Evolutionary conservation across 805 yeast genomes (phyloP), one percentile per base, ranked within the genome.

Genomic region (Lipomyces oligophaga): DNA sequence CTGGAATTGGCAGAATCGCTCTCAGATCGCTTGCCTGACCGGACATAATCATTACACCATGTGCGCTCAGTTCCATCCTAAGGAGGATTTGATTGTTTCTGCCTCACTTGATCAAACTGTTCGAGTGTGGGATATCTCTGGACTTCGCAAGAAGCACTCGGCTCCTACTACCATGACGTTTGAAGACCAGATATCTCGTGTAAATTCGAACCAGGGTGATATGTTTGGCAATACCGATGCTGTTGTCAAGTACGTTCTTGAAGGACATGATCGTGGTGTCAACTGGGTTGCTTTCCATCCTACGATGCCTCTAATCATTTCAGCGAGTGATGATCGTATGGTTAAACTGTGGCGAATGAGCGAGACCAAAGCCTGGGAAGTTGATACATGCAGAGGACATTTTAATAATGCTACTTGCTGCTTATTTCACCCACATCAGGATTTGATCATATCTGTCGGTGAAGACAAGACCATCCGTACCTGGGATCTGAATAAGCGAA

Each of bases 1-100:
- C 57, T 93, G 99, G 99, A 94, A 93, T 71, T 93, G 98, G 98
- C 98, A 94, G 73, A 89, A 89, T 66, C 81, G 98, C 60, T 90
- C 88, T 66, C 97, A 93, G 62, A 84, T 93, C 62, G 97, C 97
- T 7, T 87, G 96, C 62, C 72, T 93, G 58, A 90, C 98, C 5
- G 98, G 99, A 53, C 99, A 93, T 68, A 89, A 87, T 69, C 98
- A 93, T 71, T 93, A 94, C 68, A 97, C 93, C 45, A 86, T 93
- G 93, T 85, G 94, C 60, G 97, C 98, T 2, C 94, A 86, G 67
- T 93, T 93, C 77, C 99, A 93, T 66, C 97, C 97, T 36, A 72
- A 81, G 38, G 96, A 94, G 60, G 97, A 93, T 67, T 74, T 94
- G 61, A 82, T 93, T 59, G 97, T 93, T 21, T 85, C 96, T 27